phyloP scores from a whole-genome alignment of 495 filamentous ascomycete genomes.

The Hypoxylon perforatum region DNA sequence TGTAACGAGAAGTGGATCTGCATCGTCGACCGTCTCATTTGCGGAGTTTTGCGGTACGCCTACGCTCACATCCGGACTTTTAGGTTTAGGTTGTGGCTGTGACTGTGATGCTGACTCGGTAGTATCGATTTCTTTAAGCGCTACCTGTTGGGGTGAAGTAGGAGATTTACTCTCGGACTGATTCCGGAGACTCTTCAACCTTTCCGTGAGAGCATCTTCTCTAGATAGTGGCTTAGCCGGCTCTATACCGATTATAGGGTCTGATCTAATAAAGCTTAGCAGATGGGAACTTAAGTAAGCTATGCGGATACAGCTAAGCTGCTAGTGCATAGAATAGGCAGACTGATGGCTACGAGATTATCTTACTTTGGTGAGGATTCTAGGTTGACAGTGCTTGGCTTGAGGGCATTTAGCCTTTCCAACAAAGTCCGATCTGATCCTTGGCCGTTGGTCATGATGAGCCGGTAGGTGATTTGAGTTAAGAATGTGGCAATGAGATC shows the following conservation, averaged over 20 bases:
- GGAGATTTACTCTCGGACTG: slow-evolving; percentile 31
- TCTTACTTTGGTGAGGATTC: slow-evolving; percentile 49
- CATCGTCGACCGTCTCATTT: slow-evolving; percentile 25
- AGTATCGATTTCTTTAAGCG: not conserved
- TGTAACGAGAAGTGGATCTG: slow-evolving; percentile 35
- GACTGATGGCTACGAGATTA: slow-evolving; percentile 18
- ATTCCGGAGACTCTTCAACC: slow-evolving; percentile 56
- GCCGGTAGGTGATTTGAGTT: slow-evolving; percentile 1
- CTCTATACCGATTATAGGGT: slow-evolving; percentile 36
- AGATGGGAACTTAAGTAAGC: slow-evolving; percentile 1
- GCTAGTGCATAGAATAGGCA: not conserved
- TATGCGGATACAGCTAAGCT: not conserved
- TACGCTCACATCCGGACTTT: not conserved
- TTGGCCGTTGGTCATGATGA: slow-evolving; percentile 68
- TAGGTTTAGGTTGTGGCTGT: slow-evolving; percentile 15
- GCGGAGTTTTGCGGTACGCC: slow-evolving; percentile 17
- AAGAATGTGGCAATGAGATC: not conserved
- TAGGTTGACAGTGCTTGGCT: slow-evolving; percentile 51
- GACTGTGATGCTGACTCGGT: slow-evolving; percentile 3
- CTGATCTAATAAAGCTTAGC: slow-evolving; percentile 33
- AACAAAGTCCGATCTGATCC: slow-evolving; percentile 88
- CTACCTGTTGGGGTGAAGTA: slow-evolving; percentile 1
- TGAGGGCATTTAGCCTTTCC: slow-evolving; percentile 83
- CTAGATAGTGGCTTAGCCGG: slow-evolving; percentile 44
- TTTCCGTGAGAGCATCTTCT: slow-evolving; percentile 56